These are phyloP conservation scores for Symbiotaphrina buchneri DNA, from an alignment of 495 filamentous ascomycete genomes.

Conservation along the genomic window DNA sequence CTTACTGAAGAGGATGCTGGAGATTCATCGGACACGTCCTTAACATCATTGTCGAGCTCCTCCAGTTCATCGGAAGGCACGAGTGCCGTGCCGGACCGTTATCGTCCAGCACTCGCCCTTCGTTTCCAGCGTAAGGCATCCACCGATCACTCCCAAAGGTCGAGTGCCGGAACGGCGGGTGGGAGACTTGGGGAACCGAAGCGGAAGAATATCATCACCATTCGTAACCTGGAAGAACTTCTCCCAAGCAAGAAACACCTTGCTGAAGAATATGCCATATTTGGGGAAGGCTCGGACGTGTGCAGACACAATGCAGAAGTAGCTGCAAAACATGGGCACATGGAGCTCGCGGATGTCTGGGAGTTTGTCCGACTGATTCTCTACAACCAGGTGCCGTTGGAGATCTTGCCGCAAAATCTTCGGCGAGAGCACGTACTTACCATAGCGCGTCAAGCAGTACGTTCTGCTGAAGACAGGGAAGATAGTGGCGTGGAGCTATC, in stretches of 20 bases:
- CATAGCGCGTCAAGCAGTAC: slow-evolving; percentile 28
- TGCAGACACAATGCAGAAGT: slow-evolving; percentile 66
- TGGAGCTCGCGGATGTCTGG: slow-evolving; percentile 70
- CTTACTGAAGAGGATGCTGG: slow-evolving; percentile 24
- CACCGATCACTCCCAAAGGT: slow-evolving; percentile 31
- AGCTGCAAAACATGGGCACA: slow-evolving; percentile 46
- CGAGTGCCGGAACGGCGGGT: slow-evolving; percentile 18
- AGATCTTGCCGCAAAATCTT: slow-evolving; percentile 27
- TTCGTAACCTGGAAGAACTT: slow-evolving; percentile 41
- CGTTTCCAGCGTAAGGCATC: slow-evolving; percentile 23
- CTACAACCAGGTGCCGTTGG: slow-evolving; percentile 47
- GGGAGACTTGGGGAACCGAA: slow-evolving; percentile 13
- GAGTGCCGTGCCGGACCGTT: slow-evolving; percentile 21
- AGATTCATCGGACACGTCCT: slow-evolving; percentile 34
- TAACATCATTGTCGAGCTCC: slow-evolving; percentile 43
- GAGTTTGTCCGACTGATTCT: slow-evolving; percentile 55
- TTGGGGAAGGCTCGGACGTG: slow-evolving; percentile 54
- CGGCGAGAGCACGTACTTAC: slow-evolving; percentile 32
- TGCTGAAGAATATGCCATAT: slow-evolving; percentile 61
- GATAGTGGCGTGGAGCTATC: slow-evolving; percentile 26
- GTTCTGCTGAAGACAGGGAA: slow-evolving; percentile 9
- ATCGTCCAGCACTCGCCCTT: slow-evolving; percentile 29
- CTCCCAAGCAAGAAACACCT: slow-evolving; percentile 57
- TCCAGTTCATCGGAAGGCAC: slow-evolving; percentile 43
- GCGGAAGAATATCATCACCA: slow-evolving; percentile 35